phyloP scores from a whole-genome alignment of 768 basidiomycete genomes.

The Boletus subparvulus region DNA sequence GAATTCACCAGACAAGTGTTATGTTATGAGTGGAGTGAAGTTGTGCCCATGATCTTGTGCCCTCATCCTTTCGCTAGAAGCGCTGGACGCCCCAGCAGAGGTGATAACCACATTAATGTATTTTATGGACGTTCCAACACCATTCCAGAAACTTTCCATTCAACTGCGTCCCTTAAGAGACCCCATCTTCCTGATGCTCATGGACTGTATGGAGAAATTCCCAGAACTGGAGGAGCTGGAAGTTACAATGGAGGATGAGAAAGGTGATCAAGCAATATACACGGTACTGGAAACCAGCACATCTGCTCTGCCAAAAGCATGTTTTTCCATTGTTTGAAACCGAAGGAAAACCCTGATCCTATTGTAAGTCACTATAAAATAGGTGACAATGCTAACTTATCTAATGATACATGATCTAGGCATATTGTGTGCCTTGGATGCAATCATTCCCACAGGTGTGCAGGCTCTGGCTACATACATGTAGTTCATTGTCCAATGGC shows the following conservation, averaged over 20 bases:
- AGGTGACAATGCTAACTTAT: not conserved
- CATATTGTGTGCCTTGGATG: no score
- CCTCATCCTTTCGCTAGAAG: not conserved
- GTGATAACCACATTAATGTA: not conserved
- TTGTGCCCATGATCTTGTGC: not conserved
- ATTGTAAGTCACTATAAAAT: not conserved
- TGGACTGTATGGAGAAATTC: not conserved
- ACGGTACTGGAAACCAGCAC: no score
- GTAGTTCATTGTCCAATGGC: no score
- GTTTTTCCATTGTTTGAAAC: no score
- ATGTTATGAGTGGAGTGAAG: not conserved
- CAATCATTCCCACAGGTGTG: no score
- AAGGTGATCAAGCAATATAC: no score
- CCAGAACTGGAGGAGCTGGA: not conserved
- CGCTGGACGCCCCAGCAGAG: not conserved
- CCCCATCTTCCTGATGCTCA: not conserved
- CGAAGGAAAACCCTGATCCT: no score
- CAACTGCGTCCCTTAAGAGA: not conserved
- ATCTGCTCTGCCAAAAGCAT: no score
- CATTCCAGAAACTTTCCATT: not conserved
- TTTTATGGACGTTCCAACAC: not conserved
- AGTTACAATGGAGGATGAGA: not conserved
- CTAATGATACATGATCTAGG: not conserved
- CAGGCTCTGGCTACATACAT: no score
- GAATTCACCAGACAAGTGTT: not conserved